Conservation (phyloP, 441 rosid species). For the Euphorbia celastroides region DNA sequence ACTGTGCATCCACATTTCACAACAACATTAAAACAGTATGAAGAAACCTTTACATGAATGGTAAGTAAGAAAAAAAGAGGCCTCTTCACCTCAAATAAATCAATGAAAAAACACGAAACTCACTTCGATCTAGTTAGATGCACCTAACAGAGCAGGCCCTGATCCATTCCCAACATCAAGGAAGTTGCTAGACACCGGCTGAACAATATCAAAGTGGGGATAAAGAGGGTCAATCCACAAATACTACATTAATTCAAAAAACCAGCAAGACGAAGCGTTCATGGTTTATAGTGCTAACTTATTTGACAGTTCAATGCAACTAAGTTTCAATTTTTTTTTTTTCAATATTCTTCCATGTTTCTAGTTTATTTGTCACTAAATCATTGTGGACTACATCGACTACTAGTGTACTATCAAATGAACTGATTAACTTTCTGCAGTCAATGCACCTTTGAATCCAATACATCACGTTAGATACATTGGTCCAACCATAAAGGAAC, state of each 20-base stretch:
- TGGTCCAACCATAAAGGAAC: neutral
- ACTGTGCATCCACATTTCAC: slow-evolving; percentile 19
- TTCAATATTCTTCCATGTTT: neutral
- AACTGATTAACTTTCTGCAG: neutral
- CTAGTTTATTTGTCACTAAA: neutral
- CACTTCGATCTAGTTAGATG: slow-evolving; percentile 26
- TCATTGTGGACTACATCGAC: neutral
- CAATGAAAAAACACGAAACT: neutral
- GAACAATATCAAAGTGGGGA: slow-evolving; percentile 21
- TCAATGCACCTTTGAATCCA: neutral
- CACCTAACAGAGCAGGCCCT: slow-evolving; percentile 44
- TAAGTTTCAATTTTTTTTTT: neutral
- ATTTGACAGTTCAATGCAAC: neutral
- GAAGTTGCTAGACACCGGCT: slow-evolving; percentile 58
- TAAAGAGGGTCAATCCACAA: slow-evolving; percentile 19
- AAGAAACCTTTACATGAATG: neutral
- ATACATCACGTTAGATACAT: neutral
- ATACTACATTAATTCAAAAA: neutral
- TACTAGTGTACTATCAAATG: neutral
- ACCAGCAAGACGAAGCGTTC: neutral
- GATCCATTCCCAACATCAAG: slow-evolving; percentile 52
- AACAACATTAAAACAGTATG: neutral
- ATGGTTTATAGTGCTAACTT: slow-evolving; percentile 1
- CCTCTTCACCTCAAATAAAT: slow-evolving; percentile 9
- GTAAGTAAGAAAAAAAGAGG: no score